Evolutionary conservation across 2,329 filamentous ascomycete genomes (phyloP), one percentile per base, ranked within the genome.

Genomic region (Venturia effusa): DNA sequence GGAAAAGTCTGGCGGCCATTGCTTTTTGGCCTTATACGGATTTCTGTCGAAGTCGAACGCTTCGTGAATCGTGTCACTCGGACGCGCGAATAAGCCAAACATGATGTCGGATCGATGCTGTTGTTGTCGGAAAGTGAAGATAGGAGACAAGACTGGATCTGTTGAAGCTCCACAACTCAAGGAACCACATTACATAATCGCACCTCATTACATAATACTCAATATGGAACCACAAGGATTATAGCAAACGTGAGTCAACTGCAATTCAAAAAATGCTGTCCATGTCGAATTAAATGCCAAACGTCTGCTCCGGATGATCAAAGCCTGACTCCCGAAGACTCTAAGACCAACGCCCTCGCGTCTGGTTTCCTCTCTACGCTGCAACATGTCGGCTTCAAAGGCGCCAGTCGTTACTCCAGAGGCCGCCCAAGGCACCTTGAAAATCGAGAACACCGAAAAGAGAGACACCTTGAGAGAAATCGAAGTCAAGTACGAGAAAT

Each of bases 401-500:
- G 76, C 76, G 54, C 83, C 82, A 55, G 75, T 81, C 67, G 76
- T 85, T 69, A 80, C 83, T 71, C 81, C 82, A 64, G 77, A 76
- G 71, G 78, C 80, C 68, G 77, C 81, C 59, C 81, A 83, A 70
- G 85, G 85, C 67, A 87, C 84, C 48, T 75, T 88, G 67, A 87
- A 87, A 72, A 81, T 88, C 67, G 85, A 88, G 76, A 70, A 90
- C 84, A 96, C 92, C 45, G 90, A 95, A 71, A 96, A 96, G 79
- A 83, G 92, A 74, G 91, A 96, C 72, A 84, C 87, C 61, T 81
- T 96, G 68, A 87, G 94, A 70, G 85, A 85, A 39, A 84, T 88
- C 71, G 93, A 97, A 80, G 95, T 94, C 79, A 92, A 92, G 74
- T 97, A 96, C 78, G 93, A 97, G 78, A 80, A 87, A 73, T 81